These are phyloP conservation scores for Aciculosporium take DNA, from an alignment of 2,329 filamentous ascomycete species.

Conservation along the genomic window DNA sequence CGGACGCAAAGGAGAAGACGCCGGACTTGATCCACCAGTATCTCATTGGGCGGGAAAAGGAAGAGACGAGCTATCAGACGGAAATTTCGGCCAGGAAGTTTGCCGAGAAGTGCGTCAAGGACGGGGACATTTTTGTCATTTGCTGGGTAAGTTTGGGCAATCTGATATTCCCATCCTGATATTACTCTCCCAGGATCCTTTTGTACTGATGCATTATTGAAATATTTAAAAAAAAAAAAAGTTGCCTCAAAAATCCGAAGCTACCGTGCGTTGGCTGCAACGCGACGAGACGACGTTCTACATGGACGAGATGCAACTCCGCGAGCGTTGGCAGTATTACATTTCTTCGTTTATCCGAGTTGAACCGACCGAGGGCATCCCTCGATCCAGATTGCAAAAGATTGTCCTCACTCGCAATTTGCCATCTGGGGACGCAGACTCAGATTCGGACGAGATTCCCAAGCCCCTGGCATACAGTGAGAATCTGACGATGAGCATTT, in stretches of 20 bases:
- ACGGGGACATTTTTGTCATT: constrained; percentile 81
- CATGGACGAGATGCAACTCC: constrained; percentile 72
- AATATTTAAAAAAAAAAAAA: too few relatives aligned
- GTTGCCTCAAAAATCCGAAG: constrained; percentile 54
- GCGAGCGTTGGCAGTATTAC: constrained; percentile 86
- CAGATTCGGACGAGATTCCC: constrained; percentile 47
- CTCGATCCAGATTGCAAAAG: constrained; percentile 49
- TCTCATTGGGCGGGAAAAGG: constrained; percentile 63
- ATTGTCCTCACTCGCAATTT: constrained; percentile 59
- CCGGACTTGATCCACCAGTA: constrained; percentile 82
- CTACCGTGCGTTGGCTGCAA: constrained; percentile 57
- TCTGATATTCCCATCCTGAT: neutral
- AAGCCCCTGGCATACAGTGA: constrained; percentile 50
- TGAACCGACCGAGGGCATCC: constrained; percentile 72
- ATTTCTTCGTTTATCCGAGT: constrained; percentile 81
- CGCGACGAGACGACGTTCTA: constrained; percentile 67
- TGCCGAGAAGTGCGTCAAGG: constrained; percentile 84
- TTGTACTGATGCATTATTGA: constrained; percentile 21
- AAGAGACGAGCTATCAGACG: constrained; percentile 76
- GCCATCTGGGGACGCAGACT: constrained; percentile 44
- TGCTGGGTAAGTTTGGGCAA: constrained; percentile 59
- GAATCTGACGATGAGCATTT: constrained; percentile 57
- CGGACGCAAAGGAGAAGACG: constrained; percentile 85
- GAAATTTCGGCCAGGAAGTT: constrained; percentile 86
- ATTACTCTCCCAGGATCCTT: neutral